phyloP scores from a whole-genome alignment of 2,329 filamentous ascomycete genomes.

The Clonostachys solani region DNA sequence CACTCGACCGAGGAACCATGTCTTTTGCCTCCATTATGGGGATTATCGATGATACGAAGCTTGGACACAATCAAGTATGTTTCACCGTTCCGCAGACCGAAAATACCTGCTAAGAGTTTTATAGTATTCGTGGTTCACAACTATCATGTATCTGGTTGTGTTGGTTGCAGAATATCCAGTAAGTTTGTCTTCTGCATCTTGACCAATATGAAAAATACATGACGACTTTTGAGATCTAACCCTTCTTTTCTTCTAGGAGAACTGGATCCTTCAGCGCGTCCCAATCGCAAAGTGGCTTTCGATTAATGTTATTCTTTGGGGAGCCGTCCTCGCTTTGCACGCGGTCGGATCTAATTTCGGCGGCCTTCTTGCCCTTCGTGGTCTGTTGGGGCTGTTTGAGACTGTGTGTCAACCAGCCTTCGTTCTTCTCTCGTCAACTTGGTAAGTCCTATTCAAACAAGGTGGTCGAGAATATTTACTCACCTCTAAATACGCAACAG shows the following conservation, averaged over 20 bases:
- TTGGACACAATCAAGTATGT: constrained; percentile 28
- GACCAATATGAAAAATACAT: no score
- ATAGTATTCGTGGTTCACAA: constrained; percentile 67
- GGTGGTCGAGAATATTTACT: no score
- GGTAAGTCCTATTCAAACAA: constrained; percentile 24
- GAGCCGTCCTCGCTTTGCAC: constrained; percentile 53
- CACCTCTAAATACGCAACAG: no score
- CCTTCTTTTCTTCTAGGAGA: constrained; percentile 15
- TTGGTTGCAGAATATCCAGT: constrained; percentile 70
- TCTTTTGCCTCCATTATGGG: constrained; percentile 63
- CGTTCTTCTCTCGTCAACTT: constrained; percentile 62
- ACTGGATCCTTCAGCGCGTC: constrained; percentile 52
- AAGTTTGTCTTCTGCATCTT: background rate
- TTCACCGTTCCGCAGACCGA: no score
- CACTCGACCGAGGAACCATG: constrained; percentile 64
- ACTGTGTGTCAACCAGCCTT: constrained; percentile 66
- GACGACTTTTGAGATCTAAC: no score
- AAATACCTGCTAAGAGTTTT: background rate
- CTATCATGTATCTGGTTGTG: constrained; percentile 70
- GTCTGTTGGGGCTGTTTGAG: constrained; percentile 67
- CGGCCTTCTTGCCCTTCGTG: constrained; percentile 55
- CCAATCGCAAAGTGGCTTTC: constrained; percentile 65
- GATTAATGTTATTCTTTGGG: constrained; percentile 62
- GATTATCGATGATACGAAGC: constrained; percentile 41
- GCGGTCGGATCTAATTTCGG: constrained; percentile 57